Base-by-base conservation (phyloP, 2,329 filamentous ascomycete genomes). In the Fusarium pseudocircinatum region DNA sequence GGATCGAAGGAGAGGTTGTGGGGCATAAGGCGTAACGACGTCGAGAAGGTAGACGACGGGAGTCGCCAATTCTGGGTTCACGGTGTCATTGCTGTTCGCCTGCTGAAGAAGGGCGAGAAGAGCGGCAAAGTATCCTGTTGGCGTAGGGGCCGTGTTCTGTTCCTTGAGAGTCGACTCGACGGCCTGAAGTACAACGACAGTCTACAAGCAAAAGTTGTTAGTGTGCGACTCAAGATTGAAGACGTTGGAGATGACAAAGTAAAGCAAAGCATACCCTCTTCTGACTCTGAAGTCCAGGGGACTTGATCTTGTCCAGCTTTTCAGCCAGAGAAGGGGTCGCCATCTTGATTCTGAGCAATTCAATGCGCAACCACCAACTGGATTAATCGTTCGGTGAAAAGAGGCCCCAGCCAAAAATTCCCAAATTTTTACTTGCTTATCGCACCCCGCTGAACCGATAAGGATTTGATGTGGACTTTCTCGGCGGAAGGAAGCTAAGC, bases 11-110 rank as follows among this genome's bases (percentile, higher is more conserved):
- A 99, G 91, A 68, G 95, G 90, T 70, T 94, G 89, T 61, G 96
- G 94, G 70, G 95, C 91, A 84, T 92, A 93, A 67, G 93, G 93
- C 22, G 95, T 96, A 77, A 98, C 90, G 75, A 97, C 87, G 83
- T 99, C 96, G 85, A 99, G 94, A 22, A 99, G 91, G 83, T 99
- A 99, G 77, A 99, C 93, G 74, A 97, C 93, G 6, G 96, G 94
- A 28, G 93, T 91, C 37, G 94, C 93, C 69, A 97, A 86, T 73
- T 97, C 94, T 81, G 94, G 93, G 81, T 96, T 96, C 62, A 93
- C 86, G 61, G 90, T 90, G 58, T 90, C 92, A 73, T 84, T 87
- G 43, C 88, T 90, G 60, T 93, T 88, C 34, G 94, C 92, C 83
- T 97, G 93, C 77, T 91, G 90, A 7, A 99, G 89, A 7, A 99